Percentiles rank a stretch among this genome's conserved stretches.
Evolutionary conservation across 352 stramenopile genomes (phyloP).

Genomic region (Globisporangium lucens): DNA sequence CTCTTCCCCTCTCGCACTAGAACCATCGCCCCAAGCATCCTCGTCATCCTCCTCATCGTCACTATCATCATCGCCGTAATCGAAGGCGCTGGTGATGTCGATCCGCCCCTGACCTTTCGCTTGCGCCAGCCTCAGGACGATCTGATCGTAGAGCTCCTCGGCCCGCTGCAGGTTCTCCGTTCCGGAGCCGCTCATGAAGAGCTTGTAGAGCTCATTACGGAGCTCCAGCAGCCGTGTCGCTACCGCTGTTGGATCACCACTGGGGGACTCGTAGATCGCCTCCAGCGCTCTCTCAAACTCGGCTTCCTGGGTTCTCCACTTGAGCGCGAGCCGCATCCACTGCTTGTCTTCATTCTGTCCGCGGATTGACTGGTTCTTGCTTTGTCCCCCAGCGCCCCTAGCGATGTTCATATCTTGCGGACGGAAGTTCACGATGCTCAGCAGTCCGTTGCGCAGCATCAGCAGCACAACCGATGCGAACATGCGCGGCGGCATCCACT

Average conservation of each 20-base stretch:
- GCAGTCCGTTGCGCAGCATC: slow-evolving; percentile 49
- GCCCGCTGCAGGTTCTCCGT: slow-evolving; percentile 11
- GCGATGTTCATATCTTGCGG: too few species aligned
- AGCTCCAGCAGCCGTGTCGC: slow-evolving; percentile 13
- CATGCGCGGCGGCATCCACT: slow-evolving; percentile 55
- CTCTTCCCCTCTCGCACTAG: neutral
- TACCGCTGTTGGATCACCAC: neutral
- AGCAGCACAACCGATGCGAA: slow-evolving; percentile 65
- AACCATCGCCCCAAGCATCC: neutral
- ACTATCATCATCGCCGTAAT: neutral
- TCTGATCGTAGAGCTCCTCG: slow-evolving; percentile 8
- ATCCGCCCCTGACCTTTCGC: neutral
- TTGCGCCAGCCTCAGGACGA: neutral
- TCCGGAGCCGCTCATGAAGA: slow-evolving; percentile 13
- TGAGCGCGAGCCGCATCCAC: slow-evolving; percentile 49
- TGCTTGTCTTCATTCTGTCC: slow-evolving; percentile 37
- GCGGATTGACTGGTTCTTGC: slow-evolving; percentile 18
- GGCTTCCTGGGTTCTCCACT: slow-evolving; percentile 50
- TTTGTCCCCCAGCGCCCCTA: neutral
- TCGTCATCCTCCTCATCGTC: neutral
- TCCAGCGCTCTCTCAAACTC: slow-evolving; percentile 52
- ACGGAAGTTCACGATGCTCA: slow-evolving; percentile 55
- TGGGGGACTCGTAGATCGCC: slow-evolving; percentile 31
- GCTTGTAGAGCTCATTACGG: slow-evolving; percentile 18
- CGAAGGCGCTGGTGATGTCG: slow-evolving; percentile 5